A percentile compares a stretch with the other conserved stretches of the same genome.
Evolutionary conservation across 148 eudicot genomes (phyloP).

Genomic region (Chenopodium suecicum): DNA sequence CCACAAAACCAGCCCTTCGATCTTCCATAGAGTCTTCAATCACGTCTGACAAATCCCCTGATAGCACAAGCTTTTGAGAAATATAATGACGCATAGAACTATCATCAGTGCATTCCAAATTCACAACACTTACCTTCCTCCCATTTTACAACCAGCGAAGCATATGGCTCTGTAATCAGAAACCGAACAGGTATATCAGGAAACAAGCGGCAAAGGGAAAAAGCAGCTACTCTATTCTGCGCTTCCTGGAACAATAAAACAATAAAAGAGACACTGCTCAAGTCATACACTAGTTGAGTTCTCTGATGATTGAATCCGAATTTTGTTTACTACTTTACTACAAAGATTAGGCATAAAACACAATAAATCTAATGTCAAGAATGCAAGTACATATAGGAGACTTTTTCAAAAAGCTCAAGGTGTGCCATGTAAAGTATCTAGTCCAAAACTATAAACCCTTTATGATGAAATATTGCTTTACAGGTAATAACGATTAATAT

Average conservation of each 20-base stretch:
- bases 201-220: slow-evolving; percentile 77
- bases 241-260: slow-evolving; percentile 61
- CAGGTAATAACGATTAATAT: too few species aligned
- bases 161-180: slow-evolving; percentile 71
- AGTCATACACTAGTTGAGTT: background rate
- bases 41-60: slow-evolving; percentile 55
- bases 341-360: background rate
- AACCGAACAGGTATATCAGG: slow-evolving; percentile 85
- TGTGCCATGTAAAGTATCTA: too few species aligned
- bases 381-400: background rate
- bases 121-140: slow-evolving; percentile 58
- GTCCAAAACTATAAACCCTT: too few species aligned
- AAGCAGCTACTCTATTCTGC: slow-evolving; percentile 91
- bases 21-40: slow-evolving; percentile 49
- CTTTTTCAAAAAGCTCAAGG: too few species aligned
- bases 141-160: slow-evolving; percentile 69
- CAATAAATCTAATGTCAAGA: background rate
- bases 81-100: background rate
- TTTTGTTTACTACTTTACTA: background rate
- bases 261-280: slow-evolving; percentile 10
- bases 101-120: slow-evolving; percentile 1
- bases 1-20: slow-evolving; percentile 77
- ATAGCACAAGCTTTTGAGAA: slow-evolving; percentile 25
- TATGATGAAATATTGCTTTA: too few species aligned
- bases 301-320: background rate